phyloP scores from a whole-genome alignment of 2,329 filamentous ascomycete species.

The Trichoderma gracile region DNA sequence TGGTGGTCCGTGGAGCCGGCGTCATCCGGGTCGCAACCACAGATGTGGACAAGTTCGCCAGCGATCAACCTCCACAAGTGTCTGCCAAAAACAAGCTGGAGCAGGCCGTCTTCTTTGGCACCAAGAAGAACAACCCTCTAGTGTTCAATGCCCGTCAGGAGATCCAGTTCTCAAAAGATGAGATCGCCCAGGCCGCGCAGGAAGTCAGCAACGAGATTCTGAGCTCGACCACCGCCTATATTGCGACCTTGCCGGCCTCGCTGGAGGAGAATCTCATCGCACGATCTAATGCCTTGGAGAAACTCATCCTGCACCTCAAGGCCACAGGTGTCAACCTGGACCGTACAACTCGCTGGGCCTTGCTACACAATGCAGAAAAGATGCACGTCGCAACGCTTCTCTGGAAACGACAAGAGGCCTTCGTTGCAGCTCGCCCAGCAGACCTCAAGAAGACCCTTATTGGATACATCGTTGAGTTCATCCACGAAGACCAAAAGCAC shows the following conservation, averaged over 20 bases:
- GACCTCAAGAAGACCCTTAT: slow-evolving; percentile 70
- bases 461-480: slow-evolving; percentile 70
- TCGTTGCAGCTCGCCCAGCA: slow-evolving; percentile 58
- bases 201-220: slow-evolving; percentile 80
- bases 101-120: slow-evolving; percentile 91
- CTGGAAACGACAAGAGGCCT: slow-evolving; percentile 78
- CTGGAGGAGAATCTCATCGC: slow-evolving; percentile 78
- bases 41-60: slow-evolving; percentile 61
- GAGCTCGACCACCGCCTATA: slow-evolving; percentile 71
- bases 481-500: slow-evolving; percentile 75
- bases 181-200: slow-evolving; percentile 75
- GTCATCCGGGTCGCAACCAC: slow-evolving; percentile 60
- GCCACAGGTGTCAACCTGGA: slow-evolving; percentile 66
- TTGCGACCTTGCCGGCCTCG: slow-evolving; percentile 71
- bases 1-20: slow-evolving; percentile 64
- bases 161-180: slow-evolving; percentile 65
- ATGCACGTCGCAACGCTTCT: slow-evolving; percentile 75
- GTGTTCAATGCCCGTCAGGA: slow-evolving; percentile 72
- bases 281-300: slow-evolving; percentile 71
- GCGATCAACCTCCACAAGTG: slow-evolving; percentile 60
- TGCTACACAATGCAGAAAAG: slow-evolving; percentile 90
- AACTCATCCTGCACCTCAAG: slow-evolving; percentile 71
- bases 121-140: slow-evolving; percentile 80
- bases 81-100: slow-evolving; percentile 88
- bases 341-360: slow-evolving; percentile 69